phyloP scores from a whole-genome alignment of 208 protist species.

The Leishmania aethiopica region DNA sequence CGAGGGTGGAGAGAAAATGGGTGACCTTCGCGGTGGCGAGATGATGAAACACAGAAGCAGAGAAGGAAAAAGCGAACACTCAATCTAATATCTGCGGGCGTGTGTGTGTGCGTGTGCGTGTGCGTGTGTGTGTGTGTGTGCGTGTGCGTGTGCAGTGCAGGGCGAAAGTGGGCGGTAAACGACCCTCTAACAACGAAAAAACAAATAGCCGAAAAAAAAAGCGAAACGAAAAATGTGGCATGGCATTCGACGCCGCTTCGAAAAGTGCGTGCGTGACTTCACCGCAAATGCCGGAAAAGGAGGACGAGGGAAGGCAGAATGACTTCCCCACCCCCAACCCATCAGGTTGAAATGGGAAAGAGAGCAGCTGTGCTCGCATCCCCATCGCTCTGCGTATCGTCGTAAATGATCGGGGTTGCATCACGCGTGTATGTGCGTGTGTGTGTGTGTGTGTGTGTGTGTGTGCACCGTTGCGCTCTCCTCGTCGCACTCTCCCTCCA shows the following conservation, averaged over 20 bases:
- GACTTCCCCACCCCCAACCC: neutral
- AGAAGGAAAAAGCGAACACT: neutral
- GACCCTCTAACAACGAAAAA: neutral
- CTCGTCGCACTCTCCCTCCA: neutral
- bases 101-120: neutral
- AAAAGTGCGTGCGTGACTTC: neutral
- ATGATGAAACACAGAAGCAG: neutral
- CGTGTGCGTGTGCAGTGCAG: neutral
- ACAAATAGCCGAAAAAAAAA: neutral
- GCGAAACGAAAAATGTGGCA: neutral
- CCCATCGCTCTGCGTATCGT: neutral
- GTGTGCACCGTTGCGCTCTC: neutral
- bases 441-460: neutral
- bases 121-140: neutral
- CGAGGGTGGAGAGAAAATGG: neutral
- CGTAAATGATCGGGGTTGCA: neutral
- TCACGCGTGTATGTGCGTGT: neutral
- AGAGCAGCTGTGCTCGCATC: neutral
- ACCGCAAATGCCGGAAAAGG: neutral
- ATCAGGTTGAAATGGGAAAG: neutral
- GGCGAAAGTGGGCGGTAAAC: neutral
- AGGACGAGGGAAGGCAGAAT: neutral
- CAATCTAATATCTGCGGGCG: neutral
- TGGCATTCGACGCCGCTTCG: neutral
- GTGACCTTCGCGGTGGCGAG: neutral